Conservation (phyloP, 2,329 filamentous ascomycete species). For the Paracoccidioides lutzii region DNA sequence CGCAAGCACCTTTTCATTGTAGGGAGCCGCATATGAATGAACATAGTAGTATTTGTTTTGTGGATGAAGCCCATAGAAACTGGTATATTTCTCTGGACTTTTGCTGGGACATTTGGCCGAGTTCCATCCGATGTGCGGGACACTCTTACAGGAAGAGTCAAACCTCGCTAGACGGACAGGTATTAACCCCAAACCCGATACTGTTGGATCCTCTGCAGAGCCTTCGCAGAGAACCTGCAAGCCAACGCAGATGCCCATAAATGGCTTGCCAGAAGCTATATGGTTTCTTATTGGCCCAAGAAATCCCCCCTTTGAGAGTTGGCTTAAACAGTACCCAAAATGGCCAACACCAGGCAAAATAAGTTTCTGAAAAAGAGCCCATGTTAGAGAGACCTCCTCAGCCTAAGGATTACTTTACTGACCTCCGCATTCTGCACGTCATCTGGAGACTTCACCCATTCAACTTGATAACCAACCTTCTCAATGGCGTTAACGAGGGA, state of each 20-base stretch:
- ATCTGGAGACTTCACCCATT: conserved; percentile 77
- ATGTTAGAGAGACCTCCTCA: neutral
- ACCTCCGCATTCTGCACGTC: conserved; percentile 80
- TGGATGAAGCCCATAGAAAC: conserved; percentile 65
- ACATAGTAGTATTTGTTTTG: conserved; percentile 98
- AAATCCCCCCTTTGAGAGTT: conserved; percentile 71
- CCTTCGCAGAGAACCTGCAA: conserved; percentile 80
- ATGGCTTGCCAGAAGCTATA: conserved; percentile 83
- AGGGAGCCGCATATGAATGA: conserved; percentile 80
- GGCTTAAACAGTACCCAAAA: conserved; percentile 87
- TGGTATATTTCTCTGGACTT: conserved; percentile 32
- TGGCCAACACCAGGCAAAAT: conserved; percentile 95
- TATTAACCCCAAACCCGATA: conserved; percentile 64
- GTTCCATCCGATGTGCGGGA: conserved; percentile 99
- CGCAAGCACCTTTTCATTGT: conserved; percentile 60
- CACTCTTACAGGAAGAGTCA: conserved; percentile 63
- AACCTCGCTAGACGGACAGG: conserved; percentile 62
- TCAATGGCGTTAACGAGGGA: conserved; percentile 97
- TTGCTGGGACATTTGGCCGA: conserved; percentile 51
- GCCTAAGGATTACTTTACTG: conserved; percentile 18
- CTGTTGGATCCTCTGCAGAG: conserved; percentile 62
- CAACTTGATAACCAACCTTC: conserved; percentile 81
- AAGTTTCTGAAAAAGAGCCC: conserved; percentile 51
- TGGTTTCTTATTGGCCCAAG: conserved; percentile 69
- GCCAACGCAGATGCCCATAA: conserved; percentile 96